Base-by-base conservation (phyloP, 1,284 basidiomycete genomes). In the Sparassis latifolia region DNA sequence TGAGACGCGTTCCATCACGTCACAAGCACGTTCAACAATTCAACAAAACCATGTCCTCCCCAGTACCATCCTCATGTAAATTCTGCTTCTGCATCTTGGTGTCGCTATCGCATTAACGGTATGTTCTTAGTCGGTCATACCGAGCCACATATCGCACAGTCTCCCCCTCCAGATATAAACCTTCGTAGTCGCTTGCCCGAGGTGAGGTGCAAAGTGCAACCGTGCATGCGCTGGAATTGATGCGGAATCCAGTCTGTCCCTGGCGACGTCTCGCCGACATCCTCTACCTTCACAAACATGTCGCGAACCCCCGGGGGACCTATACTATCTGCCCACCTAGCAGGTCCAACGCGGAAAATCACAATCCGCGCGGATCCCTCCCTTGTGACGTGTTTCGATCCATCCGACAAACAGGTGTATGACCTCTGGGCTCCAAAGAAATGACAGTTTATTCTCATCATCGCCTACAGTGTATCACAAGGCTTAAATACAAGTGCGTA, bases 351-450 rank as follows among this genome's bases (percentile, higher is more conserved):
- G 42, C 69, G 72, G 51, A 76, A 71, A 57, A 62, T 75, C 33
- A 60, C 69, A 29, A 76, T 87, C 58, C 79, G 81, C 35, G 70
- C 78, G 30, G 86, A 89, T 62, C 77, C 82, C 7, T 68, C 82
- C 4, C 67, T 87, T 37, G 62, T 80, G 49, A 85, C 84, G 37
- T 86, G 78, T 58, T 89, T 89, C 59, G 86, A 89, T 61, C 74
- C 79, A 27, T 66, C 73, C 31, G 87, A 89, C 67, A 82, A 75
- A 65, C 83, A 86, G 56, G 69, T 89, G 31, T 88, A 89, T 58
- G 77, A 81, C 46, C 69, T 89, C 7, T 89, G 87, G 86, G 84
- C 72, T 35, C 82, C 84, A 5, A 79, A 60, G 51, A 42, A 58
- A 38, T 71, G 52, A 61, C 40, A 7, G 12, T 37, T 20, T 20